Percentiles rank a stretch among this genome's conserved stretches.
These are phyloP conservation scores for Anisodus acutangulus DNA, from an alignment of 257 asterid genomes.

Conservation along the genomic window DNA sequence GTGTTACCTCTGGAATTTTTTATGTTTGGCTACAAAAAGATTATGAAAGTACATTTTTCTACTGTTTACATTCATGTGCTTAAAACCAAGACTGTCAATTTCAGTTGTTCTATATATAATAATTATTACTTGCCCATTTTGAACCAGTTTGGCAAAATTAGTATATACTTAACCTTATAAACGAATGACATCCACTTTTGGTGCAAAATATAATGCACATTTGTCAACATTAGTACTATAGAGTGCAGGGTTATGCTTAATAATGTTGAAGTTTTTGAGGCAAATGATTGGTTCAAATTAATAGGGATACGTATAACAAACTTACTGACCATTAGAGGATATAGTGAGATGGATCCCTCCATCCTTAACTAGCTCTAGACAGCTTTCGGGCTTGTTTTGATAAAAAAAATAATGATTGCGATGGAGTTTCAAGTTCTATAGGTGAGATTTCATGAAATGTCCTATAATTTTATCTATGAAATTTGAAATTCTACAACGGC, in stretches of 20 bases:
- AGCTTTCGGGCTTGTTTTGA: too few species aligned
- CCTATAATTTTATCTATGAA: too few species aligned
- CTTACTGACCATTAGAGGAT: background rate
- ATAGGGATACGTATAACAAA: background rate
- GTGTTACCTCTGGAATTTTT: background rate
- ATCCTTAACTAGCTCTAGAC: too few species aligned
- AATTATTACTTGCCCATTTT: background rate
- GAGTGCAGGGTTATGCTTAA: background rate
- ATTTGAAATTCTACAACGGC: too few species aligned
- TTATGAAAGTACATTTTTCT: background rate
- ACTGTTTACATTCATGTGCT: background rate
- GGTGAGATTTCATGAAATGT: too few species aligned
- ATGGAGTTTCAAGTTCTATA: too few species aligned
- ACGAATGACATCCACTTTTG: background rate
- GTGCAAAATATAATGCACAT: background rate
- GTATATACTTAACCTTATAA: background rate
- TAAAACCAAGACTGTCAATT: background rate
- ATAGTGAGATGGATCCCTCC: too few species aligned
- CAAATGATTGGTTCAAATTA: background rate
- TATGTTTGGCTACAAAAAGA: background rate
- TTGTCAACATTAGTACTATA: background rate
- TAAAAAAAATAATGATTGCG: too few species aligned
- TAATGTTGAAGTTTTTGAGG: background rate
- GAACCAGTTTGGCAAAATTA: background rate
- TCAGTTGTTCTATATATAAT: background rate